These are phyloP conservation scores for Naegleria gruberi DNA, from an alignment of 208 protist species.

Conservation along the genomic window DNA sequence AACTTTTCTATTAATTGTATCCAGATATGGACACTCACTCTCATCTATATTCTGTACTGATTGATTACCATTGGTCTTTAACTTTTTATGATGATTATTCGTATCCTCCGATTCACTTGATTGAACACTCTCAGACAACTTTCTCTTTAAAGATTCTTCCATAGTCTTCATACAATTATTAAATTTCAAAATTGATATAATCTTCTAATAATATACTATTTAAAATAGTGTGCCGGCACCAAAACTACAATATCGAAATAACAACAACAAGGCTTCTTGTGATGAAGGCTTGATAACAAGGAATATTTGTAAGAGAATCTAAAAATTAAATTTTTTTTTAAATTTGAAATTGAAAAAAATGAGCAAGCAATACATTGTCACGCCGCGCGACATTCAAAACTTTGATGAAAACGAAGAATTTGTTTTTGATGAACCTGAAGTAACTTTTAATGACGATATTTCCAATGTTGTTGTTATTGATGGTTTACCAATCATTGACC, in stretches of 20 bases:
- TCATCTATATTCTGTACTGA: background rate
- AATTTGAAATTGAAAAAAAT: background rate
- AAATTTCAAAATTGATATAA: too few species aligned
- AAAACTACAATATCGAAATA: too few species aligned
- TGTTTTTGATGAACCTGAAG: background rate
- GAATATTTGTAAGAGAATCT: background rate
- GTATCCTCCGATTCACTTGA: too few species aligned
- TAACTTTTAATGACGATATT: background rate
- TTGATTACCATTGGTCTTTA: too few species aligned
- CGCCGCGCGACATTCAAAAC: background rate
- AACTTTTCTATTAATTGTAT: constrained; percentile 59
- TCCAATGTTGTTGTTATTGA: background rate
- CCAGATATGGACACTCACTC: constrained; percentile 64
- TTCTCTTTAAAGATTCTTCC: too few species aligned
- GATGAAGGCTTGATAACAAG: background rate
- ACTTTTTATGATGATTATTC: too few species aligned
- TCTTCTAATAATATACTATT: too few species aligned
- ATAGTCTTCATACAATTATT: too few species aligned
- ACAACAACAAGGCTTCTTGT: too few species aligned
- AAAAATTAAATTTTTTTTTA: background rate
- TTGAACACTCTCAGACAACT: too few species aligned
- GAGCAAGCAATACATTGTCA: background rate
- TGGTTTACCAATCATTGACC: background rate
- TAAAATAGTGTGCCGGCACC: too few species aligned
- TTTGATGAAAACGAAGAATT: background rate